phyloP scores from a whole-genome alignment of 148 eudicot genomes.

The Bassia scoparia region DNA sequence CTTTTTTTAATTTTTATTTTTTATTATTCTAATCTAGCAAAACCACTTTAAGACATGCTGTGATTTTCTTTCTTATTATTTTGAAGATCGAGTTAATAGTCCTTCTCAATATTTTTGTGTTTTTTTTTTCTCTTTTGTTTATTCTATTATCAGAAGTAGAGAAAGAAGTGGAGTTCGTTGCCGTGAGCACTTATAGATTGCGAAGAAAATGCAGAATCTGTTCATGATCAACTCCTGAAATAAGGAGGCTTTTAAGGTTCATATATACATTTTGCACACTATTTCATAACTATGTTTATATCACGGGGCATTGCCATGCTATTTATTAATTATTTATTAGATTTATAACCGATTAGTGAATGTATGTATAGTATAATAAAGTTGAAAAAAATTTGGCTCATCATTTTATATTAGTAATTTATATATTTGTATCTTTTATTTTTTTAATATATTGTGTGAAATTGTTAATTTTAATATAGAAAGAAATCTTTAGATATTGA shows the following conservation, averaged over 20 bases:
- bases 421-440: no score
- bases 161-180: slow-evolving; percentile 42
- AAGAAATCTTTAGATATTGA: no score
- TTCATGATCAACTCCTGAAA: slow-evolving; percentile 55
- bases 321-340: no score
- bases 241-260: slow-evolving; percentile 63
- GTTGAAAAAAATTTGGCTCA: no score
- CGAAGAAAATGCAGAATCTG: slow-evolving; percentile 66
- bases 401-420: no score
- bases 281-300: neutral
- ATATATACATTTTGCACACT: slow-evolving; percentile 3
- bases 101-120: neutral
- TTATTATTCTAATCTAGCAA: neutral
- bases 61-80: neutral
- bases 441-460: no score
- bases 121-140: neutral
- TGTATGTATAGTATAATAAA: no score
- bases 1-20: neutral
- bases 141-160: slow-evolving; percentile 58
- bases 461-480: no score
- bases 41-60: no score
- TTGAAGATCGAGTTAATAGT: neutral
- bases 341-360: no score
- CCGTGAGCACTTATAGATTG: slow-evolving; percentile 48
- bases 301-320: no score